phyloP scores from a whole-genome alignment of 441 rosid species.

The Brassica balearica region DNA sequence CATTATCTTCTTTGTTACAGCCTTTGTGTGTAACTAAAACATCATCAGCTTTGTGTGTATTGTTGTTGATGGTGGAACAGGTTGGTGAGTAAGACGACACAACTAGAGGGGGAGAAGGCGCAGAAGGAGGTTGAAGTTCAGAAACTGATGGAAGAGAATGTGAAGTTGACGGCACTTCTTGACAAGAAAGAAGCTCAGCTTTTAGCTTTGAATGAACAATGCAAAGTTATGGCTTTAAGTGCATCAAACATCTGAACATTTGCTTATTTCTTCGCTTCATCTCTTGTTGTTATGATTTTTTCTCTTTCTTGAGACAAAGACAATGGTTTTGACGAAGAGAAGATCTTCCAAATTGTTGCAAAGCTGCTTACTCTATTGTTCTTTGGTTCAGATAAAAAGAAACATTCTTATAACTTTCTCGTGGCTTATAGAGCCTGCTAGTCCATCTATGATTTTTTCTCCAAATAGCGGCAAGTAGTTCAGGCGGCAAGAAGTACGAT shows the following conservation, averaged over 20 bases:
- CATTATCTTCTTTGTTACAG: not conserved
- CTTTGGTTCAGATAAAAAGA: not conserved
- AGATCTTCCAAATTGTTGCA: slow-evolving; percentile 13
- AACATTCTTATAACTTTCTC: too few relatives aligned
- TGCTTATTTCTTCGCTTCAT: slow-evolving; percentile 1
- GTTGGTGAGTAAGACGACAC: slow-evolving; percentile 83
- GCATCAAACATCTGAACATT: slow-evolving; percentile 53
- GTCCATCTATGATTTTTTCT: too few relatives aligned
- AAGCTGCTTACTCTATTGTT: slow-evolving; percentile 19
- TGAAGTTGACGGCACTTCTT: slow-evolving; percentile 75
- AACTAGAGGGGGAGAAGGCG: slow-evolving; percentile 85
- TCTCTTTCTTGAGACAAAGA: slow-evolving; percentile 18
- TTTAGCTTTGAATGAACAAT: slow-evolving; percentile 92
- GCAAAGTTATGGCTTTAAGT: slow-evolving; percentile 88
- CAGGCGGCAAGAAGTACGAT: too few relatives aligned
- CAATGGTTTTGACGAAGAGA: slow-evolving; percentile 17
- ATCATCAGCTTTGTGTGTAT: not conserved
- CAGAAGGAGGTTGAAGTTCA: slow-evolving; percentile 91
- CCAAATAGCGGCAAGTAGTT: too few relatives aligned
- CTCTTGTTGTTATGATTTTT: not conserved
- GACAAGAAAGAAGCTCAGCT: slow-evolving; percentile 98
- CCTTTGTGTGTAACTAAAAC: not conserved
- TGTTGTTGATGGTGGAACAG: slow-evolving; percentile 53
- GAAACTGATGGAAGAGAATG: slow-evolving; percentile 92
- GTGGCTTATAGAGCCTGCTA: not conserved